Percentiles rank a stretch among this genome's conserved stretches.
These are phyloP conservation scores for Cicer chorassanicum DNA, from an alignment of 306 rosid species.

Conservation along the genomic window DNA sequence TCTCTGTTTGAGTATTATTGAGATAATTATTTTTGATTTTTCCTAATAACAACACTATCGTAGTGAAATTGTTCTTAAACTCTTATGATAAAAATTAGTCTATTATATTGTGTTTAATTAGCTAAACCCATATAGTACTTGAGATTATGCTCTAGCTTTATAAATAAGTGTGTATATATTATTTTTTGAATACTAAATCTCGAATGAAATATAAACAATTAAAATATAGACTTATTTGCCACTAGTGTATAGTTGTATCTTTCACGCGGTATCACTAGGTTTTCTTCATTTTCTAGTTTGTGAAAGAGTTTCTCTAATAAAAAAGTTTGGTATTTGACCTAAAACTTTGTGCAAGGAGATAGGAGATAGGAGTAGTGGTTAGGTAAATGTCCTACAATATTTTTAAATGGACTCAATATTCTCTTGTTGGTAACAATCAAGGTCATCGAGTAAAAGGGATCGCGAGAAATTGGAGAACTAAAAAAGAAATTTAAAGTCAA, in stretches of 20 bases:
- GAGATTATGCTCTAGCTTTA: background rate
- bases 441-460: too few relatives aligned
- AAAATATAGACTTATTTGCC: background rate
- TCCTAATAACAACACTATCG: too few relatives aligned
- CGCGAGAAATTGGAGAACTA: too few relatives aligned
- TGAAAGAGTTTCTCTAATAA: background rate
- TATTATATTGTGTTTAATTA: background rate
- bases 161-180: background rate
- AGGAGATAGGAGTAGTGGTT: background rate
- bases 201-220: too few relatives aligned
- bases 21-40: too few relatives aligned
- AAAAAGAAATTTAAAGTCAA: too few relatives aligned
- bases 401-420: background rate
- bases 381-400: background rate
- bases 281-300: background rate
- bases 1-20: too few relatives aligned
- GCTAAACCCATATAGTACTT: background rate
- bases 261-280: constrained; percentile 34
- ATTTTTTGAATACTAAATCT: too few relatives aligned
- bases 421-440: too few relatives aligned
- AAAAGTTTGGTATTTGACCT: constrained; percentile 27
- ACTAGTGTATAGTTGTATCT: background rate
- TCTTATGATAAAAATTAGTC: background rate
- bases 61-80: too few relatives aligned
- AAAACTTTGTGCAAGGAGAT: background rate